Percentiles rank a stretch among this genome's conserved stretches.
Conservation (phyloP, 2,329 filamentous ascomycete genomes). For the Verticillium dahliae region DNA sequence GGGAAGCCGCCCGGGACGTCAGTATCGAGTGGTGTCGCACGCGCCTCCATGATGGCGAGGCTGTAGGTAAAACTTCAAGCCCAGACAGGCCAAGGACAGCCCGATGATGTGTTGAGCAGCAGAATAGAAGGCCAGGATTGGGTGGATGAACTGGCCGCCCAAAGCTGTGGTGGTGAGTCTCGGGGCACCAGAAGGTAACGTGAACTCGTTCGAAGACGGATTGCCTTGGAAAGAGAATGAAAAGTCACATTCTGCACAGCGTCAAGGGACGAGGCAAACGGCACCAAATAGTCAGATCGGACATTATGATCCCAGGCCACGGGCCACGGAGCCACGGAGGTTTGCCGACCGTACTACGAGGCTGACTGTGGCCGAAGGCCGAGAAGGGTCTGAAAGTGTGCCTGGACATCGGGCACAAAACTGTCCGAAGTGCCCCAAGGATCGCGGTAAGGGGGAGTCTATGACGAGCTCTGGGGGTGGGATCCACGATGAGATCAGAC, state of each 20-base stretch:
- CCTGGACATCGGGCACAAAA: background rate
- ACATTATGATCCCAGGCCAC: background rate
- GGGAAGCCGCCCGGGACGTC: conserved; percentile 25
- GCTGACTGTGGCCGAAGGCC: background rate
- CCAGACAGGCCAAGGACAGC: background rate
- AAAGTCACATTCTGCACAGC: background rate
- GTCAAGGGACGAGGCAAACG: background rate
- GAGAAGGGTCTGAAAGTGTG: background rate
- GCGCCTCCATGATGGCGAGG: conserved; percentile 16
- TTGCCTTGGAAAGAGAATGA: background rate
- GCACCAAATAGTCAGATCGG: background rate
- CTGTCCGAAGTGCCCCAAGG: background rate
- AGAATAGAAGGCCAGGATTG: background rate
- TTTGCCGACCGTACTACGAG: background rate
- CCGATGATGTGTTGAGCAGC: background rate
- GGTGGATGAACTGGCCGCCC: background rate
- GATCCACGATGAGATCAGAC: background rate
- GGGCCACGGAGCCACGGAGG: background rate
- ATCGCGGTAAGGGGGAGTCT: background rate
- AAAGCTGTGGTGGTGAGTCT: background rate
- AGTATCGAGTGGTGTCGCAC: conserved; percentile 19
- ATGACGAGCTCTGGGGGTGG: background rate
- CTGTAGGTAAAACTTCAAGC: background rate
- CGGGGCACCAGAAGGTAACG: background rate
- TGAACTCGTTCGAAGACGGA: background rate